Conservation (phyloP, 257 asterid genomes). For the Capsicum baccatum region DNA sequence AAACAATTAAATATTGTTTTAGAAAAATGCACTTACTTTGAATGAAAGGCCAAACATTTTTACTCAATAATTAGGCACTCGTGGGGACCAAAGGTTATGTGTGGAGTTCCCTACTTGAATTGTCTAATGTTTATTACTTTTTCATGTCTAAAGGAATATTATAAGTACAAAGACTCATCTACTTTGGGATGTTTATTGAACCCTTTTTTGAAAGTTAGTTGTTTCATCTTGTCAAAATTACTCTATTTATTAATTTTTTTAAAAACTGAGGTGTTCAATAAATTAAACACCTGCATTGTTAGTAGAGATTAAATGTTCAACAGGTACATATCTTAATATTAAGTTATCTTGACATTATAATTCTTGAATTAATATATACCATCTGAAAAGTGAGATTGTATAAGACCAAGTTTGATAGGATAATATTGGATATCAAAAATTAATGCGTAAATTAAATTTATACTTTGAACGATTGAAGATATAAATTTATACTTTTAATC, state of each 20-base stretch:
- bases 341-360: not conserved
- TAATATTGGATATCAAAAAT: not conserved
- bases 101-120: slow-evolving; percentile 28
- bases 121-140: slow-evolving; percentile 33
- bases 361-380: no score
- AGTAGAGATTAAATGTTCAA: not conserved
- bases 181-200: slow-evolving; percentile 25
- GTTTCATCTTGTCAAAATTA: slow-evolving; percentile 19
- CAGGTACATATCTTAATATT: not conserved
- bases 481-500: no score
- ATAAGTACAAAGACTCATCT: slow-evolving; percentile 30
- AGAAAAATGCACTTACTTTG: slow-evolving; percentile 27
- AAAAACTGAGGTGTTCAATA: not conserved
- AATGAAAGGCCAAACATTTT: slow-evolving; percentile 26
- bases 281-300: not conserved
- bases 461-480: not conserved
- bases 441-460: no score
- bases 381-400: no score
- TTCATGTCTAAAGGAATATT: slow-evolving; percentile 26
- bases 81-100: slow-evolving; percentile 31
- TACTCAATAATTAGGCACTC: slow-evolving; percentile 37
- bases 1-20: slow-evolving; percentile 22
- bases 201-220: slow-evolving; percentile 31
- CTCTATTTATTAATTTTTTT: not conserved
- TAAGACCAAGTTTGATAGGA: not conserved